phyloP scores from a whole-genome alignment of 352 stramenopile genomes.

The Phytophthora colocasiae region DNA sequence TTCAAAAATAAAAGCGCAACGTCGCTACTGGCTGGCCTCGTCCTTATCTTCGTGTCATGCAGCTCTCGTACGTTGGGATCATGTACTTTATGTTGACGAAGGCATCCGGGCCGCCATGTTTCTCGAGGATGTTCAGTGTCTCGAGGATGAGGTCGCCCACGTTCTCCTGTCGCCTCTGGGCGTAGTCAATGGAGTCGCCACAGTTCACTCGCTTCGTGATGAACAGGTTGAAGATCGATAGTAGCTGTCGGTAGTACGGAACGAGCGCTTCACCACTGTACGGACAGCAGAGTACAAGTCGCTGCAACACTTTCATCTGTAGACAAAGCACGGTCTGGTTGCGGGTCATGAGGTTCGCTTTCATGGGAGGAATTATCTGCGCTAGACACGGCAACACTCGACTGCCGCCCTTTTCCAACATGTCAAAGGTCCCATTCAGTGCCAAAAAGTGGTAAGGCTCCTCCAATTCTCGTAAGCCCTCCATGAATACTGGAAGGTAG shows the following conservation, averaged over 20 bases:
- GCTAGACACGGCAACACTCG: constrained; percentile 64
- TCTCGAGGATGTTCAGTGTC: constrained; percentile 92
- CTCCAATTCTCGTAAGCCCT: constrained; percentile 89
- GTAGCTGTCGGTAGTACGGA: constrained; percentile 92
- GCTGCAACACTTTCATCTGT: constrained; percentile 83
- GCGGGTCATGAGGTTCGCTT: constrained; percentile 88
- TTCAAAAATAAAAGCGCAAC: constrained; percentile 22
- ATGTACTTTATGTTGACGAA: constrained; percentile 98
- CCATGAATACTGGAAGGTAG: constrained; percentile 94
- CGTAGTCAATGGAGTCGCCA: constrained; percentile 94
- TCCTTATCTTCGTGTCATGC: constrained; percentile 39
- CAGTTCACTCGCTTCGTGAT: constrained; percentile 93
- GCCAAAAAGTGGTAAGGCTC: constrained; percentile 89
- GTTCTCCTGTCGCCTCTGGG: constrained; percentile 88
- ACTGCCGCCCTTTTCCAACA: constrained; percentile 81
- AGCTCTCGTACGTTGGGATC: constrained; percentile 96
- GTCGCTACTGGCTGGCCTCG: constrained; percentile 4
- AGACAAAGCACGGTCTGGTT: constrained; percentile 76
- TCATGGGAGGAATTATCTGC: constrained; percentile 73
- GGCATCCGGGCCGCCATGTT: constrained; percentile 81
- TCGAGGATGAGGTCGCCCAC: constrained; percentile 91
- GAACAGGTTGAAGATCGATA: constrained; percentile 94
- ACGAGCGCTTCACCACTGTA: constrained; percentile 91
- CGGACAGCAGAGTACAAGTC: constrained; percentile 68
- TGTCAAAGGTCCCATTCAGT: constrained; percentile 78